These are phyloP conservation scores for Leccinum longicurvipes DNA, from an alignment of 768 basidiomycete species.

Conservation along the genomic window DNA sequence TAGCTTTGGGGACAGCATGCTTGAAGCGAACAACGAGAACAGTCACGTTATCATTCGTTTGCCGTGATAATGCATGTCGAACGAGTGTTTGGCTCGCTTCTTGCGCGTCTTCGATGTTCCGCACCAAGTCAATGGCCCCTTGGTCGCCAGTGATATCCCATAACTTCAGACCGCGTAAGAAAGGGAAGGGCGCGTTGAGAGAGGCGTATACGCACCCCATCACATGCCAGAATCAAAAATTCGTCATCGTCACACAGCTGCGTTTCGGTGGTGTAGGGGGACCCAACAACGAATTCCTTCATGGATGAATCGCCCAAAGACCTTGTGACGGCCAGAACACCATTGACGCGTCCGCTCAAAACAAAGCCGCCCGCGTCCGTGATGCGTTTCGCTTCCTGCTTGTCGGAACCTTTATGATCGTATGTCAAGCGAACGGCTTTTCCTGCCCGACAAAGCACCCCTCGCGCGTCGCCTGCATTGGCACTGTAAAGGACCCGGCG, in stretches of 20 bases:
- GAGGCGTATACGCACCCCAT: slow-evolving; percentile 70
- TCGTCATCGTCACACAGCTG: slow-evolving; percentile 88
- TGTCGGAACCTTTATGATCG: slow-evolving; percentile 97
- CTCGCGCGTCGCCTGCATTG: slow-evolving; percentile 95
- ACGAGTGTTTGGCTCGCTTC: slow-evolving; percentile 75
- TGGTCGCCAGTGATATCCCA: slow-evolving; percentile 97
- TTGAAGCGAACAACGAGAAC: slow-evolving; percentile 87
- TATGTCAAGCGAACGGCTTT: slow-evolving; percentile 92
- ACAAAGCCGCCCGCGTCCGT: slow-evolving; percentile 98
- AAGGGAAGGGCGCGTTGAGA: background rate
- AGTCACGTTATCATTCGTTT: slow-evolving; percentile 94
- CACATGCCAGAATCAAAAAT: slow-evolving; percentile 93
- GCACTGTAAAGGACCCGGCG: slow-evolving; percentile 89
- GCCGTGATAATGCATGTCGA: slow-evolving; percentile 80
- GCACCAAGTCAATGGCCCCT: slow-evolving; percentile 81
- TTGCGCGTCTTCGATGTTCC: slow-evolving; percentile 71
- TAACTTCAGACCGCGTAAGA: slow-evolving; percentile 49
- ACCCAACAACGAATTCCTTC: slow-evolving; percentile 99
- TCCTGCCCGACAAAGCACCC: slow-evolving; percentile 87
- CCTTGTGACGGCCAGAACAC: slow-evolving; percentile 93
- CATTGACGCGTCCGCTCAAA: slow-evolving; percentile 97
- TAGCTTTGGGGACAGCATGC: slow-evolving; percentile 13
- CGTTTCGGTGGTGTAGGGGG: slow-evolving; percentile 98
- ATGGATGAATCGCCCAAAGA: slow-evolving; percentile 96
- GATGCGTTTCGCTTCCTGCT: slow-evolving; percentile 96